Percentiles rank a stretch among this genome's conserved stretches.
These are phyloP conservation scores for Clonostachys rosea DNA, from an alignment of 2,329 filamentous ascomycete genomes.

Conservation along the genomic window DNA sequence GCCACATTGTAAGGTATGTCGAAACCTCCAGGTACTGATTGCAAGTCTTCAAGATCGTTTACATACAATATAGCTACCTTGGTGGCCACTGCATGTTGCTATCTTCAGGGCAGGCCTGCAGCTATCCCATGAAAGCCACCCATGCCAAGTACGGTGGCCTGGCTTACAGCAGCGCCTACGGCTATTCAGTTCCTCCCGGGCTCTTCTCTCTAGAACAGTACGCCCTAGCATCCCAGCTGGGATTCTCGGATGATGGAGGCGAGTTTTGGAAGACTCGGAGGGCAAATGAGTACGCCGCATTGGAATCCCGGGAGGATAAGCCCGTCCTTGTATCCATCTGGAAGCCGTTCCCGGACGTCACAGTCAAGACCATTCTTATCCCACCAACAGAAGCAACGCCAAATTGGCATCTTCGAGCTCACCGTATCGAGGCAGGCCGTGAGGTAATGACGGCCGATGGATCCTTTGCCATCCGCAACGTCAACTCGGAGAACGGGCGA, in stretches of 20 bases:
- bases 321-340: conserved; percentile 66
- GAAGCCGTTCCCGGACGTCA: conserved; percentile 67
- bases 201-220: conserved; percentile 73
- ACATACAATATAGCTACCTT: conserved; percentile 40
- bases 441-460: conserved; percentile 70
- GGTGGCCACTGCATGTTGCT: conserved; percentile 44
- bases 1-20: conserved; percentile 55
- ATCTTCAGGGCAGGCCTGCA: conserved; percentile 23
- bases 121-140: conserved; percentile 20
- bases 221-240: conserved; percentile 70
- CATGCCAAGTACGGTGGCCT: conserved; percentile 36
- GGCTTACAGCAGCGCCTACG: conserved; percentile 36
- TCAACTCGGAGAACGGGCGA: conserved; percentile 39
- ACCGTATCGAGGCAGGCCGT: conserved; percentile 55
- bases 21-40: too few species aligned
- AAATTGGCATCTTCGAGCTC: conserved; percentile 67
- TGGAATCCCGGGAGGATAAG: conserved; percentile 50
- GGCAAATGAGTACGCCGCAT: conserved; percentile 55
- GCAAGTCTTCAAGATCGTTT: too few species aligned
- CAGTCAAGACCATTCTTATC: conserved; percentile 59
- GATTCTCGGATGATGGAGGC: conserved; percentile 71
- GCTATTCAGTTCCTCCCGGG: conserved; percentile 30
- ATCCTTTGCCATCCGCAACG: conserved; percentile 64
- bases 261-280: conserved; percentile 77
- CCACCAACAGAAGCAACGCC: conserved; percentile 53